These are phyloP conservation scores for Ophryocystis elektroscirrha DNA, from an alignment of 169 alveolate species.

Conservation along the genomic window DNA sequence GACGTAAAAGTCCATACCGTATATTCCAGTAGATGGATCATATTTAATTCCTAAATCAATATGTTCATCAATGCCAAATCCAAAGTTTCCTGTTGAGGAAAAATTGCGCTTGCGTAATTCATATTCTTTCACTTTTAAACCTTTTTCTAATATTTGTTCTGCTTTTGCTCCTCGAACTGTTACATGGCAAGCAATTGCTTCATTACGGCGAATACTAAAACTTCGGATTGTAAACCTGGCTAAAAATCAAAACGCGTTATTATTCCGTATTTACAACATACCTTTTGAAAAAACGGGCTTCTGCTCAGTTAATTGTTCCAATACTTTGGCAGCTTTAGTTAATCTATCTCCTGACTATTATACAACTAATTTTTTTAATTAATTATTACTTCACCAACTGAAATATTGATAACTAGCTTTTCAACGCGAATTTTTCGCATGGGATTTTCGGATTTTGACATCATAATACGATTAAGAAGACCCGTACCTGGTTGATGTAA, in stretches of 20 bases:
- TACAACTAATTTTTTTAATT: not conserved
- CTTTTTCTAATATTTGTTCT: slow-evolving; percentile 86
- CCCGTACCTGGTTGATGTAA: too few species aligned
- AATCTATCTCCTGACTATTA: slow-evolving; percentile 86
- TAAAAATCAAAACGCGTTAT: not conserved
- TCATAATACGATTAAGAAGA: too few species aligned
- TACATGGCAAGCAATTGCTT: slow-evolving; percentile 90
- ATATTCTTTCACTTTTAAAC: slow-evolving; percentile 96
- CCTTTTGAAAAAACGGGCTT: slow-evolving; percentile 90
- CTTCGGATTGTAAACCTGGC: slow-evolving; percentile 78
- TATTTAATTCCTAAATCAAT: slow-evolving; percentile 96
- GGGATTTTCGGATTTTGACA: slow-evolving; percentile 54
- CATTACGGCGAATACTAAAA: slow-evolving; percentile 93
- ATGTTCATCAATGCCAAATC: slow-evolving; percentile 98
- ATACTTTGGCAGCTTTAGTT: slow-evolving; percentile 95
- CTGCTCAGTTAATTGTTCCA: slow-evolving; percentile 92
- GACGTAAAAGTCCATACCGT: slow-evolving; percentile 98
- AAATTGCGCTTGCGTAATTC: slow-evolving; percentile 84
- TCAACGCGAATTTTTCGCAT: slow-evolving; percentile 94
- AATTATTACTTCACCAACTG: slow-evolving; percentile 79
- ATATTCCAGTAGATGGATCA: slow-evolving; percentile 95
- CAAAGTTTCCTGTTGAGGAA: slow-evolving; percentile 93
- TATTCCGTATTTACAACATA: slow-evolving; percentile 9
- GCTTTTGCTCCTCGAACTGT: slow-evolving; percentile 98
- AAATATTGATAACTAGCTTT: slow-evolving; percentile 87